phyloP scores from a whole-genome alignment of 768 basidiomycete genomes.

The Tulasnella sp. region DNA sequence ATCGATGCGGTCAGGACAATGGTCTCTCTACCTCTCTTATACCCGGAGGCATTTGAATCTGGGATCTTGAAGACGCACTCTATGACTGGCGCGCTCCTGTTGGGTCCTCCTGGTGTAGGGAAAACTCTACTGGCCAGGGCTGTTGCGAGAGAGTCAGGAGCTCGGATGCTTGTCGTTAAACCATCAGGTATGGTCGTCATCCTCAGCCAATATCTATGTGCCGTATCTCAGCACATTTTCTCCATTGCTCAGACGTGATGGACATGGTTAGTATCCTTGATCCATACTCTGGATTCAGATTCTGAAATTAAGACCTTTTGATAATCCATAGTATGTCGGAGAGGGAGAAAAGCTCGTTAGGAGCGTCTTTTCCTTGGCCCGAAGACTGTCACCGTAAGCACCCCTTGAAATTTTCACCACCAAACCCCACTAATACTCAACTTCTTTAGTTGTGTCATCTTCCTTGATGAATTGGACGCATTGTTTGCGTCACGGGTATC shows the following conservation, averaged over 20 bases:
- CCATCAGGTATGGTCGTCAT: slow-evolving; percentile 40
- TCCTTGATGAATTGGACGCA: slow-evolving; percentile 91
- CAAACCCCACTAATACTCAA: too few relatives aligned
- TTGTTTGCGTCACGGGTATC: slow-evolving; percentile 80
- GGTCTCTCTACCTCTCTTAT: slow-evolving; percentile 77
- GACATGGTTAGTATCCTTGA: slow-evolving; percentile 59
- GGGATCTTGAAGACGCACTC: slow-evolving; percentile 86
- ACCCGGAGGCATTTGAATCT: slow-evolving; percentile 76
- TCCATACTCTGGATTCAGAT: neutral
- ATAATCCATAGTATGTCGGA: slow-evolving; percentile 56
- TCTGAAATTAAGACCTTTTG: slow-evolving; percentile 8
- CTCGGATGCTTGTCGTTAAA: slow-evolving; percentile 81
- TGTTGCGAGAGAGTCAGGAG: slow-evolving; percentile 86
- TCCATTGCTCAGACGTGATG: slow-evolving; percentile 57
- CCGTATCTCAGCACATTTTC: neutral
- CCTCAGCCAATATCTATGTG: neutral
- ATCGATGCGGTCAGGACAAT: slow-evolving; percentile 88
- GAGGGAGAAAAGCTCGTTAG: slow-evolving; percentile 86
- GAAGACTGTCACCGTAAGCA: slow-evolving; percentile 55
- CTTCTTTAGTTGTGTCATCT: slow-evolving; percentile 83
- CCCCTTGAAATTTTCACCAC: neutral
- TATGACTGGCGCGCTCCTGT: slow-evolving; percentile 83
- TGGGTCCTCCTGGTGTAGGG: slow-evolving; percentile 84
- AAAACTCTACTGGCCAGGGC: slow-evolving; percentile 86
- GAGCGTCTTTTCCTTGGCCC: slow-evolving; percentile 79